Evolutionary conservation across 768 basidiomycete genomes (phyloP).

Genomic region (Baorangia bicolor): DNA sequence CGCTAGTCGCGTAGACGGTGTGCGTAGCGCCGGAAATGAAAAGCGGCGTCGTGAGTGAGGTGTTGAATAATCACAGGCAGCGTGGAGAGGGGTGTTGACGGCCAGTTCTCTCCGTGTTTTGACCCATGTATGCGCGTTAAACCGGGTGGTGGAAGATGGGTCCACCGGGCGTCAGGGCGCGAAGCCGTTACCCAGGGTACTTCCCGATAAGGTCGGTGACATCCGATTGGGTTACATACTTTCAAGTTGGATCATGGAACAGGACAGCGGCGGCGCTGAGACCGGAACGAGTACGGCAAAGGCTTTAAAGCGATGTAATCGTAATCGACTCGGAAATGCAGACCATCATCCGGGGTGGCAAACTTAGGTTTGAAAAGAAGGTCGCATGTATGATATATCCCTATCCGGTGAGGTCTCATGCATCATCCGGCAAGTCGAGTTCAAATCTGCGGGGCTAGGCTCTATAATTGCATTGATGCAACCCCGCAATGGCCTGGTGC

Average conservation of each 20-base stretch:
- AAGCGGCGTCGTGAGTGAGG: constrained; percentile 2
- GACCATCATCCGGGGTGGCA: constrained; percentile 1
- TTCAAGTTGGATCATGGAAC: neutral
- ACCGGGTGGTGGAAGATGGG: neutral
- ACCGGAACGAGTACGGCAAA: neutral
- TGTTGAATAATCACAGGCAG: neutral
- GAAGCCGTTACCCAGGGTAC: neutral
- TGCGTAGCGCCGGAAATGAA: constrained; percentile 25
- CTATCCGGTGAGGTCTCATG: neutral
- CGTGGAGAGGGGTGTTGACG: neutral
- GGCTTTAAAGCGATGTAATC: neutral
- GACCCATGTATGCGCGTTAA: neutral
- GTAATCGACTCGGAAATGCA: neutral
- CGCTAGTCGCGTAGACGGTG: neutral
- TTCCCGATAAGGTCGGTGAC: constrained; percentile 2
- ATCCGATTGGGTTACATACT: neutral
- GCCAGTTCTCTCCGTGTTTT: neutral
- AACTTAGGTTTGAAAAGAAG: constrained; percentile 11
- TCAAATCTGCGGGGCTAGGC: neutral
- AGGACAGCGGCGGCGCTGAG: neutral
- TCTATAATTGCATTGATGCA: constrained; percentile 10
- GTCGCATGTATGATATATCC: neutral
- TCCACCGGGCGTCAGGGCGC: neutral
- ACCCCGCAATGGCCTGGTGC: neutral
- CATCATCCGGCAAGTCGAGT: neutral